Evolutionary conservation across 768 basidiomycete species (phyloP).

Genomic region (Rhodotorula paludigena): DNA sequence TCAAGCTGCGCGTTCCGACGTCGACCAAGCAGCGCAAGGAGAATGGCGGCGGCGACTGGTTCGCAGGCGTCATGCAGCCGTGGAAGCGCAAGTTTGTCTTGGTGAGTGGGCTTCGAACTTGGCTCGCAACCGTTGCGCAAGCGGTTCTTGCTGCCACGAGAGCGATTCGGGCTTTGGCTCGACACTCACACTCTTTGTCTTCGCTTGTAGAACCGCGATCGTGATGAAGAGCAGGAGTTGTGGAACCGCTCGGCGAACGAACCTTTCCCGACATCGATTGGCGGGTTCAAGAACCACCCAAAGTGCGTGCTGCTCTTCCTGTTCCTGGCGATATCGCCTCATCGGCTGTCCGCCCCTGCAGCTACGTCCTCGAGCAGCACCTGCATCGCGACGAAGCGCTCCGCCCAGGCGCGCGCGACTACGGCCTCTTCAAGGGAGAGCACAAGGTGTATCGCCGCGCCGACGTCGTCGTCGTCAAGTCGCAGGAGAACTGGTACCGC

Average conservation of each 20-base stretch:
- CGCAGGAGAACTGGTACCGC: conserved; percentile 91
- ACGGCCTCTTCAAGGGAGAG: conserved; percentile 79
- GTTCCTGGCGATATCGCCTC: background rate
- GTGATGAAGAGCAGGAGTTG: conserved; percentile 85
- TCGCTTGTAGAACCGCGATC: conserved; percentile 70
- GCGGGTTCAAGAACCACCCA: conserved; percentile 94
- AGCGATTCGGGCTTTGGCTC: background rate
- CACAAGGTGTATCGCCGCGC: conserved; percentile 85
- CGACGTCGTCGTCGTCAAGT: conserved; percentile 77
- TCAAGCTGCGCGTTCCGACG: conserved; percentile 49
- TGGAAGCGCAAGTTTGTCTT: conserved; percentile 74
- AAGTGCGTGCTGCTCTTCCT: conserved; percentile 54
- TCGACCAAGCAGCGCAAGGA: conserved; percentile 47
- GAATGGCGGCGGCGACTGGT: conserved; percentile 66
- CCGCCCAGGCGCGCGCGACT: conserved; percentile 63
- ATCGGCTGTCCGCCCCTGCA: conserved; percentile 45
- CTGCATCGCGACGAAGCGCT: conserved; percentile 82
- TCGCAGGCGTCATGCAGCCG: conserved; percentile 62
- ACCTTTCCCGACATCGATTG: conserved; percentile 84
- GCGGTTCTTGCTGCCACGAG: no score
- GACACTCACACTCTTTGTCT: background rate
- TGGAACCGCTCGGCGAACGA: conserved; percentile 69
- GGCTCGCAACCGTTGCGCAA: no score
- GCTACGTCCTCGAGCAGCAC: conserved; percentile 79
- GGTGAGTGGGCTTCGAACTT: conserved; percentile 51